Evolutionary conservation across 495 filamentous ascomycete species (phyloP), one percentile per base, ranked within the genome.

Genomic region (Barbatosphaeria neglecta): DNA sequence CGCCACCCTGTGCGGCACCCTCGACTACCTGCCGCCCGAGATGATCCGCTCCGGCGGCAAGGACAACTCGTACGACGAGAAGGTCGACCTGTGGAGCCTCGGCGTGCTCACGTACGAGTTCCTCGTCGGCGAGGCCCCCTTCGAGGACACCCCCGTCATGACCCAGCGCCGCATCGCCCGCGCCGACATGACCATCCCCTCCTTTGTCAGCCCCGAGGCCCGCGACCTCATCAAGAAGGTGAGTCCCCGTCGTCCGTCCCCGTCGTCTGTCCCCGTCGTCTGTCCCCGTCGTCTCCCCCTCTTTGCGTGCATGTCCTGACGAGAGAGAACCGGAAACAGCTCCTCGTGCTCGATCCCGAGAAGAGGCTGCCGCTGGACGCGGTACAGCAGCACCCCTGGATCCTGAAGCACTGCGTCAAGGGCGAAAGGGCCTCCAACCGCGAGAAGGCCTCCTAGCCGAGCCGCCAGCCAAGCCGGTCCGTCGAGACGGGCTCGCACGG

Each of bases 51-150:
- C 82, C 2, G 84, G 85, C 48, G 70, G 75, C 49, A 76, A 81
- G 50, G 85, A 88, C 47, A 93, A 90, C 60, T 90, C 69, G 53
- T 96, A 98, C 61, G 87, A 72, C 46, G 90, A 97, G 62, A 95
- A 95, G 66, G 89, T 98, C 13, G 92, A 98, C 61, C 64, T 97
- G 43, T 98, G 92, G 92, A 89, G 83, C 60, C 65, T 98, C 58
- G 92, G 93, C 19, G 92, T 98, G 33, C 64, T 98, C 67, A 94
- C 84, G 3, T 98, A 97, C 56, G 92, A 98, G 65, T 98, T 98
- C 56, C 67, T 98, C 50, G 86, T 93, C 23, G 92, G 92, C 22
- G 87, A 95, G 66, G 90, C 92, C 27, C 92, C 92, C 25, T 98
- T 98, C 59, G 92, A 98, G 58, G 92, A 98, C 58, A 90, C 84